phyloP scores from a whole-genome alignment of 495 filamentous ascomycete species.

The Neurospora pannonica region DNA sequence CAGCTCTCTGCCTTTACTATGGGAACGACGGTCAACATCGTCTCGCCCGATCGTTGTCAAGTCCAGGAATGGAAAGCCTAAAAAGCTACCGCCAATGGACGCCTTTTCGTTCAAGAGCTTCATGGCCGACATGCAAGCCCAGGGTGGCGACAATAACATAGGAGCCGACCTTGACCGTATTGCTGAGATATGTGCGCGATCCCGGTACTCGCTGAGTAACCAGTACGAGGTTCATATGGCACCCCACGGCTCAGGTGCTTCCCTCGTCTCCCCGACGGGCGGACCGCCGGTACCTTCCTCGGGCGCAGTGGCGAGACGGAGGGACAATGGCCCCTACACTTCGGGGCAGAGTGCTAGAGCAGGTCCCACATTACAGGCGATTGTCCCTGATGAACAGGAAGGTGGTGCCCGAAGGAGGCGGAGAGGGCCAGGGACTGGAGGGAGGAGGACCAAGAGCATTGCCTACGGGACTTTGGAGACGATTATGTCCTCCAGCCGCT shows the following conservation, averaged over 20 bases:
- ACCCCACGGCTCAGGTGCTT: conserved; percentile 40
- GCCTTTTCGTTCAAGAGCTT: conserved; percentile 52
- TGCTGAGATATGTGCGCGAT: conserved; percentile 48
- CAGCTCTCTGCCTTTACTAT: conserved; percentile 10
- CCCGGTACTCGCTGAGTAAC: conserved; percentile 45
- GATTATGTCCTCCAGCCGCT: conserved; percentile 47
- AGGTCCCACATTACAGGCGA: conserved; percentile 40
- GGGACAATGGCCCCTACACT: background rate
- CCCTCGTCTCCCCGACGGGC: conserved; percentile 17
- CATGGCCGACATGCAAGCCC: conserved; percentile 37
- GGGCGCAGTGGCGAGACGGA: conserved; percentile 7
- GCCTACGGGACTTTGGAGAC: conserved; percentile 48
- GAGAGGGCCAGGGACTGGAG: conserved; percentile 20
- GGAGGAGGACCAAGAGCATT: conserved; percentile 28
- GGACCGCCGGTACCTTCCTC: conserved; percentile 4
- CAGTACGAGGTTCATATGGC: conserved; percentile 52
- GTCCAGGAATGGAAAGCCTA: conserved; percentile 4
- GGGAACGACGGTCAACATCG: conserved; percentile 12
- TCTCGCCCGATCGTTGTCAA: conserved; percentile 13
- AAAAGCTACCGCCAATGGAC: conserved; percentile 40
- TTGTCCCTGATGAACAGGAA: conserved; percentile 40
- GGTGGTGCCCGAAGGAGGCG: conserved; percentile 13
- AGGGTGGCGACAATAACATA: conserved; percentile 24
- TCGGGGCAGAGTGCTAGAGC: conserved; percentile 1
- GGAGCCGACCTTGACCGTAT: conserved; percentile 45